A percentile compares a stretch with the other conserved stretches of the same genome.
Conservation (phyloP, 805 yeast species). For the Maudiozyma bulderi region DNA sequence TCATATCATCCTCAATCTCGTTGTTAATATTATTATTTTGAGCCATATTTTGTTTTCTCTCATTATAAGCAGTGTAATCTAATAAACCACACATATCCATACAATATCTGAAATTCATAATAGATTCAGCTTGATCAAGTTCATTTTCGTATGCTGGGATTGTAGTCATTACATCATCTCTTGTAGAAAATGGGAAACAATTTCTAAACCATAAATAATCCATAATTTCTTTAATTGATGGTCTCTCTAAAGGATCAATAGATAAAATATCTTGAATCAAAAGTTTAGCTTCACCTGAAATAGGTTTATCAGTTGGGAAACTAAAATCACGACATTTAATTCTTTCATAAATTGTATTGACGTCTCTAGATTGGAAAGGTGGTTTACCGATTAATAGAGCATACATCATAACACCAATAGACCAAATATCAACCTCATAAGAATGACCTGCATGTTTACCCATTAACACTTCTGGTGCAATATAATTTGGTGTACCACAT, state of each 20-base stretch:
- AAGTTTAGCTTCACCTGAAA: slow-evolving; percentile 61
- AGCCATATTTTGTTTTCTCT: slow-evolving; percentile 3
- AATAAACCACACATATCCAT: slow-evolving; percentile 54
- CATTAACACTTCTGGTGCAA: slow-evolving; percentile 93
- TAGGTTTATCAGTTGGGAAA: slow-evolving; percentile 62
- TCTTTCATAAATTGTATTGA: slow-evolving; percentile 82
- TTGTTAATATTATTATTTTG: neutral
- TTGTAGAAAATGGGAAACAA: slow-evolving; percentile 68
- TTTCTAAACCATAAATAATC: slow-evolving; percentile 84
- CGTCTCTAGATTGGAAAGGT: slow-evolving; percentile 95
- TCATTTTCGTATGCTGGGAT: slow-evolving; percentile 51
- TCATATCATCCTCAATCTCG: neutral
- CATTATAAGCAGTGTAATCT: neutral
- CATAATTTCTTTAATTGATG: slow-evolving; percentile 67
- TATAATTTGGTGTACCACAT: slow-evolving; percentile 98
- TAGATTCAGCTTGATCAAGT: slow-evolving; percentile 51
- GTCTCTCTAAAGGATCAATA: slow-evolving; percentile 73
- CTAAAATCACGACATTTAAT: slow-evolving; percentile 72
- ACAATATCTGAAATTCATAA: slow-evolving; percentile 55
- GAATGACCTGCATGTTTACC: slow-evolving; percentile 86
- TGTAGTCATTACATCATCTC: slow-evolving; percentile 36
- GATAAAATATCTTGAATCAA: slow-evolving; percentile 66
- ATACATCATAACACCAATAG: slow-evolving; percentile 91
- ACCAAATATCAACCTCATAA: slow-evolving; percentile 95
- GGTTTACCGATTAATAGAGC: slow-evolving; percentile 92